These are phyloP conservation scores for Ophiostoma angusticollis DNA, from an alignment of 2,329 filamentous ascomycete species.

Conservation along the genomic window DNA sequence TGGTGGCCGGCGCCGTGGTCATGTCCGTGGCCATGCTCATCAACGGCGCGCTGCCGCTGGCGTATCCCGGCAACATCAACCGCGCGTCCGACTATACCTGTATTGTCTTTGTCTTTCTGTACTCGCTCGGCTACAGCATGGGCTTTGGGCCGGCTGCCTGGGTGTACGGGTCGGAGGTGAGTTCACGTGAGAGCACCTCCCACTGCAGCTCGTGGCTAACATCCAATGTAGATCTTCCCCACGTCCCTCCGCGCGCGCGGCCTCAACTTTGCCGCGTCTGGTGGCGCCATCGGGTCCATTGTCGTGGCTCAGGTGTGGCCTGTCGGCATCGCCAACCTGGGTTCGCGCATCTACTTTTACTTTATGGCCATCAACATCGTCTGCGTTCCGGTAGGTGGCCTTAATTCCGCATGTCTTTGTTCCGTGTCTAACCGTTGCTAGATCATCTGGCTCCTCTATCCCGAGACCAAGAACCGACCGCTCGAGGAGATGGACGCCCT, in stretches of 20 bases:
- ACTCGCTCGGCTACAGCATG: slow-evolving; percentile 44
- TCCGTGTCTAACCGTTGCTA: slow-evolving; percentile 9
- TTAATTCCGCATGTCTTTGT: not conserved
- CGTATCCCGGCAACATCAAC: slow-evolving; percentile 37
- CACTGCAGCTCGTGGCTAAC: too few species aligned
- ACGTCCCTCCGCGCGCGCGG: slow-evolving; percentile 43
- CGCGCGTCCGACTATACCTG: slow-evolving; percentile 35
- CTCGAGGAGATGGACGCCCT: slow-evolving; percentile 34
- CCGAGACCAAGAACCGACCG: slow-evolving; percentile 37
- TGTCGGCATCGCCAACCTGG: slow-evolving; percentile 35
- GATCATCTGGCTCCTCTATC: slow-evolving; percentile 30
- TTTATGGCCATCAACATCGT: slow-evolving; percentile 40
- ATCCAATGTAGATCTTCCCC: slow-evolving; percentile 49
- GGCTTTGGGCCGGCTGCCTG: slow-evolving; percentile 44
- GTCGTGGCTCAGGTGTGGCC: slow-evolving; percentile 43
- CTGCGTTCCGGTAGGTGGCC: slow-evolving; percentile 28
- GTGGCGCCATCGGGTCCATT: slow-evolving; percentile 41
- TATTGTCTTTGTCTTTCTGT: slow-evolving; percentile 44
- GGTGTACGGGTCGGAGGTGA: slow-evolving; percentile 46
- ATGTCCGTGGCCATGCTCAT: slow-evolving; percentile 42
- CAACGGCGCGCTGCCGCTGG: slow-evolving; percentile 38
- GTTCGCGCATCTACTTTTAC: slow-evolving; percentile 42
- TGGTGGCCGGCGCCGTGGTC: slow-evolving; percentile 35
- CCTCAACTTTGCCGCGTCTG: slow-evolving; percentile 41
- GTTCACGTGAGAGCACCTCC: too few species aligned